phyloP scores from a whole-genome alignment of 257 asterid genomes.

The Coffea canephora region DNA sequence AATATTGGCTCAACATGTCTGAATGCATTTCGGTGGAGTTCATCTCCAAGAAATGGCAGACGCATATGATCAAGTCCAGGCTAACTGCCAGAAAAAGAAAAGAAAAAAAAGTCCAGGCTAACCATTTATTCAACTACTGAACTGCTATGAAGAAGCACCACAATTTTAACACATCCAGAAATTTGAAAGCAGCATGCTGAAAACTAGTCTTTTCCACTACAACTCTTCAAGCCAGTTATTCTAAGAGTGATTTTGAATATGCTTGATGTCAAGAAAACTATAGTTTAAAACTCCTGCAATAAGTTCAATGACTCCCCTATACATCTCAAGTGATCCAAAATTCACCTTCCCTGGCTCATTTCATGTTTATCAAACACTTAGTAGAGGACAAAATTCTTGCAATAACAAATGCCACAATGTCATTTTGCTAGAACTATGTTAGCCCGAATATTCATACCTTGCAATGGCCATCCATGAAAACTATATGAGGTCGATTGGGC shows the following conservation, averaged over 20 bases:
- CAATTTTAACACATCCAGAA: background rate
- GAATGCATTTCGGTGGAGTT: background rate
- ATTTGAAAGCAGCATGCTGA: background rate
- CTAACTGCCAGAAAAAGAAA: background rate
- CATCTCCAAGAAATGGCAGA: background rate
- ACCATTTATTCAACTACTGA: background rate
- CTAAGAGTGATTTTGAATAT: background rate
- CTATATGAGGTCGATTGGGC: constrained; percentile 85
- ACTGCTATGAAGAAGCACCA: background rate
- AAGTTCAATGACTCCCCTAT: background rate
- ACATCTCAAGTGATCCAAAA: background rate
- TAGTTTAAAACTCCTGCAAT: background rate
- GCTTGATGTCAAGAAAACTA: background rate
- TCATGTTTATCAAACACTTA: background rate
- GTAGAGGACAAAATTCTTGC: background rate
- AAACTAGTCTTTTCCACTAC: background rate
- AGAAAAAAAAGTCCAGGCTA: no score
- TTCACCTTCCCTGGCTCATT: background rate
- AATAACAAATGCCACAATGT: background rate
- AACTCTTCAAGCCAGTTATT: background rate
- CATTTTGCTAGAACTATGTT: background rate
- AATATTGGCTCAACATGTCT: background rate
- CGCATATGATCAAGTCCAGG: background rate
- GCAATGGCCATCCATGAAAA: constrained; percentile 94
- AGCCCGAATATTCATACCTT: constrained; percentile 46